Base-by-base conservation (phyloP, 1,139 yeast species). In the Yamadazyma membranifaciens region DNA sequence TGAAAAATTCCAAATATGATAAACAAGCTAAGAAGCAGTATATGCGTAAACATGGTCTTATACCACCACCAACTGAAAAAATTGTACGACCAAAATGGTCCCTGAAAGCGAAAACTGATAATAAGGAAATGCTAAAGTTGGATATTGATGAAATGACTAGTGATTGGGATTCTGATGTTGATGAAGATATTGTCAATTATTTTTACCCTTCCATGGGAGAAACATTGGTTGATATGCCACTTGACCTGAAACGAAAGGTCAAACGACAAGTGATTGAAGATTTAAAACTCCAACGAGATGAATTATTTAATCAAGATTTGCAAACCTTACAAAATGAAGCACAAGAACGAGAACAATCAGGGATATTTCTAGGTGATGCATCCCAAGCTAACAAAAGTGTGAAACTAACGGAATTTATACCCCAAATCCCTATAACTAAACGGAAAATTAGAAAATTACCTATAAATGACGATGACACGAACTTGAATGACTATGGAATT, bases 1-100 rank as follows among this genome's bases (percentile, higher is more conserved):
- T 71, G 36, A 68, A 71, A 51, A 66, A 71, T 45, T 60, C 68
- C 9, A 72, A 71, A 52, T 71, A 75, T 70, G 78, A 71, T 50
- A 65, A 63, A 45, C 69, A 67, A 51, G 75, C 76, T 35, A 72
- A 68, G 47, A 45, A 52, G 46, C 57, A 60, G 48, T 70, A 67
- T 45, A 54, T 68, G 59, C 62, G 59, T 47, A 71, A 70, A 45
- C 76, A 72, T 52, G 74, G 74, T 9, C 37, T 52, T n/a, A 52
- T 50, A 10, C 35, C 42, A 15, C 41, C 47, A 15, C 47, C 42
- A 4, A 45, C 42, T 5, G 41, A 41, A 10, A 27, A 27, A n/a
- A 5, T 25, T 9, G 17, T 34, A 4, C 51, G 47, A 9, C 63
- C 69, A 7, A 70, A 69, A 49, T 72, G 77, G 76, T 49, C 66